Percentiles rank a stretch among this genome's conserved stretches.
Evolutionary conservation across 345 rosid species (phyloP).

Genomic region (Pistacia vera): DNA sequence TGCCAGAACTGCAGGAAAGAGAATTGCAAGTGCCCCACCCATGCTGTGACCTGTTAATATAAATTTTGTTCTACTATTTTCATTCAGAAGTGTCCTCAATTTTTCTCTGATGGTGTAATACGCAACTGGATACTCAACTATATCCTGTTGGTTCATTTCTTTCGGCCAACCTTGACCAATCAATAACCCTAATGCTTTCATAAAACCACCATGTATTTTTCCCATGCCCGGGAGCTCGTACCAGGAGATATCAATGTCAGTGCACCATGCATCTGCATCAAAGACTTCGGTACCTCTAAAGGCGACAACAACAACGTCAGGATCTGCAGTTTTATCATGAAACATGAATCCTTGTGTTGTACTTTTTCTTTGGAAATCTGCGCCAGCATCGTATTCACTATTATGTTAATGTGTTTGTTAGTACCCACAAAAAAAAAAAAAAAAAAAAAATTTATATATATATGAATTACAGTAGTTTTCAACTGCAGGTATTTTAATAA

Average conservation of each 20-base stretch:
- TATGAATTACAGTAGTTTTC: neutral
- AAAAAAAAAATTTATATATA: too few relatives aligned
- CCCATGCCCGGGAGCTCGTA: slow-evolving; percentile 38
- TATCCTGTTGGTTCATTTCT: slow-evolving; percentile 14
- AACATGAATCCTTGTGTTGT: slow-evolving; percentile 41
- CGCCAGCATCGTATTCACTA: neutral
- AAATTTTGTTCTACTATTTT: slow-evolving; percentile 41
- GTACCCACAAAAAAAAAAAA: neutral
- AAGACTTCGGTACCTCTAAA: slow-evolving; percentile 55
- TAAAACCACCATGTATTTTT: slow-evolving; percentile 61
- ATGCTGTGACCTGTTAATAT: slow-evolving; percentile 70
- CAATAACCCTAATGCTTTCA: slow-evolving; percentile 62
- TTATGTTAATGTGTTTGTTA: neutral
- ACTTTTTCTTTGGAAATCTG: slow-evolving; percentile 31
- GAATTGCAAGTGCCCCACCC: slow-evolving; percentile 63
- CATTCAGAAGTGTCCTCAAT: slow-evolving; percentile 31
- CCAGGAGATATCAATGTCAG: slow-evolving; percentile 50
- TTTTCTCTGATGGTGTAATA: slow-evolving; percentile 51
- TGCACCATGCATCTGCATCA: slow-evolving; percentile 49
- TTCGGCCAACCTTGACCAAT: slow-evolving; percentile 47
- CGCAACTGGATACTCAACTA: slow-evolving; percentile 35
- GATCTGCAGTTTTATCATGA: slow-evolving; percentile 23
- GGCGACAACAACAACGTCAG: slow-evolving; percentile 37
- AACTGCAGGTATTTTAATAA: neutral
- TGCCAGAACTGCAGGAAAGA: slow-evolving; percentile 54